Conservation (phyloP, 106 monocot species). For the Platanthera zijinensis region DNA sequence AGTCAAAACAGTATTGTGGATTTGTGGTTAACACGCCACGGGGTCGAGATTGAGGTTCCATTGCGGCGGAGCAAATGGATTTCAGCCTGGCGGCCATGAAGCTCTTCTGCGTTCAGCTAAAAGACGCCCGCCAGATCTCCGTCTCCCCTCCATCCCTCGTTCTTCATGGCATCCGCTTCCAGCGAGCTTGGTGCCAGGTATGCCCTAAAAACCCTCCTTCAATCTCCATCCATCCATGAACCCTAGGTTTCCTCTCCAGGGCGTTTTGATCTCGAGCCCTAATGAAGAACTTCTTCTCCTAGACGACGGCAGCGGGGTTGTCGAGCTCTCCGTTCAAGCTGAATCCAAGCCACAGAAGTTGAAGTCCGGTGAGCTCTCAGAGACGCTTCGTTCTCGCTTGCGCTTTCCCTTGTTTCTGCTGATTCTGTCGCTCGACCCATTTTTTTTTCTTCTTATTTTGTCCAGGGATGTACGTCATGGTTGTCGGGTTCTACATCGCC, state of each 20-base stretch:
- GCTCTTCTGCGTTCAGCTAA: conserved; percentile 54
- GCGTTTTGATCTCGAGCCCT: conserved; percentile 33
- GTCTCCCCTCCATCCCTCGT: conserved; percentile 13
- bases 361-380: conserved; percentile 24
- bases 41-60: too few relatives aligned
- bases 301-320: conserved; percentile 73
- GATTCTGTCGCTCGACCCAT: background rate
- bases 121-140: conserved; percentile 17
- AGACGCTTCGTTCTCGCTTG: background rate
- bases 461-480: conserved; percentile 77
- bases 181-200: conserved; percentile 85
- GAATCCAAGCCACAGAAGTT: conserved; percentile 28
- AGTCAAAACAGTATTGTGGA: too few relatives aligned
- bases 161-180: conserved; percentile 70
- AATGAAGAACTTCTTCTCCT: conserved; percentile 38
- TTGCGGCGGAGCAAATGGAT: conserved; percentile 33
- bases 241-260: conserved; percentile 18
- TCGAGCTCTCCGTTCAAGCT: conserved; percentile 31
- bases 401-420: background rate
- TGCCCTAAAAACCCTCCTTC: background rate
- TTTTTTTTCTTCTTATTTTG: conserved; percentile 2
- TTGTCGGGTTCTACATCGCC: conserved; percentile 36
- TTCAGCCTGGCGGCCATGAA: conserved; percentile 79
- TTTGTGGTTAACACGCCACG: too few relatives aligned
- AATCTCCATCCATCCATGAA: background rate